Percentiles rank a stretch among this genome's conserved stretches.
phyloP scores from a whole-genome alignment of 2,329 filamentous ascomycete genomes.

The Fusarium albosuccineum region DNA sequence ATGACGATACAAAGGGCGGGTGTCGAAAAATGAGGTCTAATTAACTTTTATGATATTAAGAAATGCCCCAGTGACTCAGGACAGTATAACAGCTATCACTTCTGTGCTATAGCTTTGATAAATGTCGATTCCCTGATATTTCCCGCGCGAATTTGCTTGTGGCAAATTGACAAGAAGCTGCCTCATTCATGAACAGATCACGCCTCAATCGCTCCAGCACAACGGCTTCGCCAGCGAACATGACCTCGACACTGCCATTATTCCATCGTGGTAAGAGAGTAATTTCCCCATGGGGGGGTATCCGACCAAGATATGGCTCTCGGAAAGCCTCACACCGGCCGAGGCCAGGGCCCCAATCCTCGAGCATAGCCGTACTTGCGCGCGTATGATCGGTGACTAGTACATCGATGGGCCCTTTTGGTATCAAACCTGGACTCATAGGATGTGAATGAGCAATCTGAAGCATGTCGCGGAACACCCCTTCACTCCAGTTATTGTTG shows the following conservation, averaged over 20 bases:
- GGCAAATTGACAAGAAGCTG: constrained; percentile 19
- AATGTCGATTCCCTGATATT: not conserved
- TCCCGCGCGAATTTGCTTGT: constrained; percentile 1
- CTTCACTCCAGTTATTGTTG: constrained; percentile 17
- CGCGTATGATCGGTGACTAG: constrained; percentile 19
- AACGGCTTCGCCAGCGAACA: constrained; percentile 20
- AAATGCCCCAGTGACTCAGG: no score
- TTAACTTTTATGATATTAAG: no score
- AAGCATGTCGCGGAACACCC: constrained; percentile 7
- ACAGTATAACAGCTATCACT: no score
- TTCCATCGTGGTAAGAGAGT: constrained; percentile 13
- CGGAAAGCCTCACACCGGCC: constrained; percentile 17
- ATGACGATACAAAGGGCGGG: no score
- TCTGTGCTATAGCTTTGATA: constrained; percentile 1
- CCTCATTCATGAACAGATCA: constrained; percentile 5
- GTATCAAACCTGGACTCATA: constrained; percentile 12
- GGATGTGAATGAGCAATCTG: constrained; percentile 15
- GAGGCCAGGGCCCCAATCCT: constrained; percentile 21
- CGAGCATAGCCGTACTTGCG: constrained; percentile 6
- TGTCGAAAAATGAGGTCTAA: no score
- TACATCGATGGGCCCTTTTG: constrained; percentile 12
- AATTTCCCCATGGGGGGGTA: constrained; percentile 17
- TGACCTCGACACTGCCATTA: constrained; percentile 10
- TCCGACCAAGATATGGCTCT: constrained; percentile 18
- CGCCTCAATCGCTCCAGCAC: constrained; percentile 10